Percentiles rank a stretch among this genome's conserved stretches.
These are phyloP conservation scores for Leptographium wingfieldii DNA, from an alignment of 2,329 filamentous ascomycete genomes.

Conservation along the genomic window DNA sequence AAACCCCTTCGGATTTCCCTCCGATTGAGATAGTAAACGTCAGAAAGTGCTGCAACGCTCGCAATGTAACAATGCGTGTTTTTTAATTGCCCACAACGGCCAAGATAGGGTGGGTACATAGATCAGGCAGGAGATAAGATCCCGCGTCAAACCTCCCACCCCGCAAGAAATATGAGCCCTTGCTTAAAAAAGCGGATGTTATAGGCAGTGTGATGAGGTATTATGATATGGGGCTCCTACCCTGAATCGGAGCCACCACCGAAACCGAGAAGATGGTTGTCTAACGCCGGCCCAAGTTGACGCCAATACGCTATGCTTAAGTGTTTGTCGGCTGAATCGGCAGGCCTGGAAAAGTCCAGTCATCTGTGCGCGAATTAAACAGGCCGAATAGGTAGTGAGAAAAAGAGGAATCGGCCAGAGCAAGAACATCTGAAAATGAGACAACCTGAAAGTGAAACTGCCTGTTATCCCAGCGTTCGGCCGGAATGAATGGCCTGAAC, in stretches of 20 bases:
- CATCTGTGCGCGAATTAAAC: no score
- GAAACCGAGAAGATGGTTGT: not conserved
- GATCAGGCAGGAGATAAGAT: not conserved
- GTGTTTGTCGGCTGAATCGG: not conserved
- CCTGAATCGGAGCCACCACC: not conserved
- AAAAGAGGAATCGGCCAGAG: not conserved
- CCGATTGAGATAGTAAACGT: not conserved
- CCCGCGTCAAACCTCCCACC: not conserved
- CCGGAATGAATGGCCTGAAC: slow-evolving; percentile 41
- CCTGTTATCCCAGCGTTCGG: slow-evolving; percentile 32
- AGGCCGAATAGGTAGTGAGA: not conserved
- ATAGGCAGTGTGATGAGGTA: no score
- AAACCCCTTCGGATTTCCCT: not conserved
- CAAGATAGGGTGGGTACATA: not conserved
- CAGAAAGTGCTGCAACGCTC: not conserved
- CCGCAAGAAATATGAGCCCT: not conserved
- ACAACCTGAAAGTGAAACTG: not conserved
- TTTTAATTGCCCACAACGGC: not conserved
- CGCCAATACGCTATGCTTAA: slow-evolving; percentile 14
- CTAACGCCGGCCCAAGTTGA: slow-evolving; percentile 7
- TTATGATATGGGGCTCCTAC: not conserved
- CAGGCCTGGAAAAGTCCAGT: no score
- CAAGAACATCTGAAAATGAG: not conserved
- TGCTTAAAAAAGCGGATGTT: not conserved
- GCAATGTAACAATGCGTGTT: not conserved